Evolutionary conservation across 2,329 filamentous ascomycete species (phyloP).

Genomic region (Domatiomyces globalis): DNA sequence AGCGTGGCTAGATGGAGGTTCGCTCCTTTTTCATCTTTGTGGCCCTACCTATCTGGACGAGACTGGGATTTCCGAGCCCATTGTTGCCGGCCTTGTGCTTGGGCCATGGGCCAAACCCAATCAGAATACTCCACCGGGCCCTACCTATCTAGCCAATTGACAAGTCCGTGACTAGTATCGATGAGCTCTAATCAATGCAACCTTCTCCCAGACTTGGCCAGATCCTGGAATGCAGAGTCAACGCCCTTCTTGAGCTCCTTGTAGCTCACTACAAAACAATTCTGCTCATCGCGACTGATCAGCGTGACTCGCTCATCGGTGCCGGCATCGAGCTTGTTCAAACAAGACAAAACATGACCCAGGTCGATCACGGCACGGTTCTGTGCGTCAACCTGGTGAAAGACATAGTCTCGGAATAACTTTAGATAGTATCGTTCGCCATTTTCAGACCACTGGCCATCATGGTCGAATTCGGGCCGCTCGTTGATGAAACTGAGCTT

Average conservation of each 20-base stretch:
- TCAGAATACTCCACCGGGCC: not conserved
- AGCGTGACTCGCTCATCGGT: slow-evolving; percentile 74
- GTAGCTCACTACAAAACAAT: slow-evolving; percentile 74
- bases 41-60: not conserved
- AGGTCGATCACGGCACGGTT: slow-evolving; percentile 74
- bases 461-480: slow-evolving; percentile 67
- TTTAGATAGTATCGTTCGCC: slow-evolving; percentile 87
- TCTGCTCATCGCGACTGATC: slow-evolving; percentile 81
- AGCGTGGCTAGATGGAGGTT: not conserved
- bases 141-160: not conserved
- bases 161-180: not conserved
- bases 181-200: slow-evolving; percentile 1
- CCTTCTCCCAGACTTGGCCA: slow-evolving; percentile 30
- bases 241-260: slow-evolving; percentile 63
- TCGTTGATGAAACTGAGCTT: slow-evolving; percentile 86
- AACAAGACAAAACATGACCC: slow-evolving; percentile 68
- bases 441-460: slow-evolving; percentile 74
- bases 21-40: not conserved
- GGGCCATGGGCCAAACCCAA: not conserved
- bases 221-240: slow-evolving; percentile 47
- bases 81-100: not conserved
- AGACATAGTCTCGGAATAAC: slow-evolving; percentile 91
- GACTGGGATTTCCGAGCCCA: not conserved
- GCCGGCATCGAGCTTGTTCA: slow-evolving; percentile 89
- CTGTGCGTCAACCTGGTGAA: slow-evolving; percentile 81